These are phyloP conservation scores for Gossypium rotundifolium DNA, from an alignment of 345 rosid genomes.

Conservation along the genomic window DNA sequence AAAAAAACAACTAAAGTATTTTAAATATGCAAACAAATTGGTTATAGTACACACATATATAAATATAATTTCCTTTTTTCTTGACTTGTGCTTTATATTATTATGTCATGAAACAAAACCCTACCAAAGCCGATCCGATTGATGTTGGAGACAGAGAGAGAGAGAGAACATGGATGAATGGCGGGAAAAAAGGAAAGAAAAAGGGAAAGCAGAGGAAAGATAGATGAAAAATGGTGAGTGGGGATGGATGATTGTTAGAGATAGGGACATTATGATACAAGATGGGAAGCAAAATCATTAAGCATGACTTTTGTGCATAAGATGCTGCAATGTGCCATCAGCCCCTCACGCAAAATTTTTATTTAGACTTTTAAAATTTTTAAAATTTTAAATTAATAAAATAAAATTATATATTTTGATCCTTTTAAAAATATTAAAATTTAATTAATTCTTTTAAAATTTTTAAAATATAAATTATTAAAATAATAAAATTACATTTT, in stretches of 20 bases:
- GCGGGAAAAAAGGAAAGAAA: not conserved
- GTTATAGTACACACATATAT: too few relatives aligned
- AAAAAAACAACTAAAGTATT: not conserved
- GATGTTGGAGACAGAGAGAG: not conserved
- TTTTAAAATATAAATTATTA: too few relatives aligned
- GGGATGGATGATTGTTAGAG: constrained; percentile 27
- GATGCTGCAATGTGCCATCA: constrained; percentile 45
- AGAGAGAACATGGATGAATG: not conserved
- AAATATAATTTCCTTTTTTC: too few relatives aligned
- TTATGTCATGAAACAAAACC: not conserved
- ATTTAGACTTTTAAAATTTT: too few relatives aligned
- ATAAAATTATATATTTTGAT: too few relatives aligned
- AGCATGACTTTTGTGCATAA: constrained; percentile 48
- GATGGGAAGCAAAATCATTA: constrained; percentile 67
- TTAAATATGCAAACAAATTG: not conserved
- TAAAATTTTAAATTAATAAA: too few relatives aligned
- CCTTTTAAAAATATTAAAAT: too few relatives aligned
- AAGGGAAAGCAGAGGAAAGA: not conserved
- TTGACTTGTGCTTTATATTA: too few relatives aligned
- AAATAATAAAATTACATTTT: too few relatives aligned
- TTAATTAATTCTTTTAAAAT: too few relatives aligned
- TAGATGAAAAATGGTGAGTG: not conserved
- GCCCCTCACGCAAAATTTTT: not conserved
- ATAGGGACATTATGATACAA: constrained; percentile 28
- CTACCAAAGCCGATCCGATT: not conserved